Base-by-base conservation (phyloP, 352 stramenopile genomes). In the Aphanomyces stellatus region DNA sequence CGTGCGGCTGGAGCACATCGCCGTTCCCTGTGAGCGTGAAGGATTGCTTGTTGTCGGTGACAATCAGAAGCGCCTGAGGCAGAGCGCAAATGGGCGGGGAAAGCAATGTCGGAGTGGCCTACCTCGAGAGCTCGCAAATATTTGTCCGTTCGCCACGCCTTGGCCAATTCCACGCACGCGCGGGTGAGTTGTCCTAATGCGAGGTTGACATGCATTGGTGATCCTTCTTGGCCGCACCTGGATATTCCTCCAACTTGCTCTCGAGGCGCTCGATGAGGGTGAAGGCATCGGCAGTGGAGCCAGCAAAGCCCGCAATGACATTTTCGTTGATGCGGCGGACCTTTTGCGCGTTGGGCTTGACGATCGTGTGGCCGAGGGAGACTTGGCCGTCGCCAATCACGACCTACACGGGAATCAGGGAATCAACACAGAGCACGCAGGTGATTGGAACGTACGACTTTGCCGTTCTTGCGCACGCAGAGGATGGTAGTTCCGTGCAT, bases 311-410 rank as follows among this genome's bases (percentile, higher is more conserved):
- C 13, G 97, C 95, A 62, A 99, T 80, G 40, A 98, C 98, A 57
- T 93, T 88, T 28, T 95, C 87, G 30, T 96, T 89, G 63, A 99
- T 95, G 34, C 91, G 84, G 43, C 96, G 90, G 71, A 99, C 97
- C 73, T 99, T 99, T 72, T 96, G 96, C 24, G 95, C 96, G 72
- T 99, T 99, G 11, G 92, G 90, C 85, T 99, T 99, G 51, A 99
- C 96, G 37, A 99, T 90, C 27, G 87, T 95, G 70, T 77, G 78
- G 46, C 97, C 96, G 72, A 98, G 87, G 51, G 92, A 98, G 35
- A 99, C 96, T 81, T 99, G 97, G 24, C 97, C 97, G 73, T 99
- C 97, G 51, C 96, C 96, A 72, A 99, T 99, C 77, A 99, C 87
- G 48, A 85, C 92, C 80, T 92, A 64, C 15, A 35, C 22, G 17